Percentiles rank a stretch among this genome's conserved stretches.
phyloP scores from a whole-genome alignment of 148 eudicot species.

The Rhododendron griersonianum region DNA sequence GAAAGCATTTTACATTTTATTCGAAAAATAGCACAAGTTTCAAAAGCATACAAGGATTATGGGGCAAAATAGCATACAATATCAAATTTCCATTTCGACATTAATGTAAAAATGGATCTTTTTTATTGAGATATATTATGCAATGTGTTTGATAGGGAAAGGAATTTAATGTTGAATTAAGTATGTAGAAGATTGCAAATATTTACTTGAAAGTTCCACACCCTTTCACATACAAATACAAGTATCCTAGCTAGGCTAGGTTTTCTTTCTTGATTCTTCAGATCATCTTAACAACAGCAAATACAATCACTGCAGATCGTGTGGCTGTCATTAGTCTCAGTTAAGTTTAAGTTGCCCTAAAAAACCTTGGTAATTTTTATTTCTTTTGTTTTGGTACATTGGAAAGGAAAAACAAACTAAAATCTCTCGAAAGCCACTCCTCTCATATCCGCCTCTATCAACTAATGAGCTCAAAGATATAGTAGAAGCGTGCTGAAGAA shows the following conservation, averaged over 20 bases:
- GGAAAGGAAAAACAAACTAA: too few relatives aligned
- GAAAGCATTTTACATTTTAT: not conserved
- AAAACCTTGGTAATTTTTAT: not conserved
- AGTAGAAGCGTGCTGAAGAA: not conserved
- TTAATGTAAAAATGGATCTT: not conserved
- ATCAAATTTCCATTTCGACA: not conserved
- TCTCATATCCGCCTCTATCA: too few relatives aligned
- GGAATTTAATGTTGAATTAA: not conserved
- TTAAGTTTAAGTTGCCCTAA: not conserved
- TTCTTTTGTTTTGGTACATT: too few relatives aligned
- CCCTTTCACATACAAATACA: not conserved
- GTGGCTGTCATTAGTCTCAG: conserved; percentile 1
- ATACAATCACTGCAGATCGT: not conserved
- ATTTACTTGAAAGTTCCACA: not conserved
- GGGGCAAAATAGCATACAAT: not conserved
- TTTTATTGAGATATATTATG: not conserved
- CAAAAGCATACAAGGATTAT: not conserved
- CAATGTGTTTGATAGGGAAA: not conserved
- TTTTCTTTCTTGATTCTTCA: not conserved
- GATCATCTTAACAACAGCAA: not conserved
- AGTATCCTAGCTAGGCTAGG: not conserved
- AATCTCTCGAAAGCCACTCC: too few relatives aligned
- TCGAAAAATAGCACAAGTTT: not conserved
- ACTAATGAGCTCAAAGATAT: too few relatives aligned
- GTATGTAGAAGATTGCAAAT: not conserved